Evolutionary conservation across 2,329 filamentous ascomycete genomes (phyloP), one percentile per base, ranked within the genome.

Genomic region (Graphilbum ipis-grandicollis): DNA sequence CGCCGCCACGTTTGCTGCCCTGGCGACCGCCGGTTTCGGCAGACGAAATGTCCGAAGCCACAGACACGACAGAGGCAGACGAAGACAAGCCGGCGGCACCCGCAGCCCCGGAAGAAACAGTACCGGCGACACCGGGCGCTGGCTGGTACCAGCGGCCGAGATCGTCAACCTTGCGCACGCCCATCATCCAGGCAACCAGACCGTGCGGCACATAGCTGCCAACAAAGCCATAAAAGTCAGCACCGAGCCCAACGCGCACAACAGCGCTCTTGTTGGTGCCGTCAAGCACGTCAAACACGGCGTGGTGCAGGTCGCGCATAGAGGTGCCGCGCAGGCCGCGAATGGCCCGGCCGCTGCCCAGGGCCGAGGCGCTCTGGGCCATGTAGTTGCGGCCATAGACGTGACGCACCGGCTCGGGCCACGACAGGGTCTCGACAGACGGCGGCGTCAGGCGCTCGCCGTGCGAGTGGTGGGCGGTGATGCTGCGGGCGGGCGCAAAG

Each of bases 171-270:
- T 61, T 62, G 42, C 75, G 65, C 40, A 86, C 70, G 10, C 85
- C 85, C 71, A 96, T 79, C 80, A 96, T 93, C 80, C 83, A 90
- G 2, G 75, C 76, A n/a, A 96, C 79, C 14, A 94, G 53, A 3
- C 75, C 68, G 17, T 71, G 66, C 1, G 90, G 88, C 19, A 80
- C 67, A 71, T 79, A 88, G 29, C 71, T 69, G 6, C 86, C 90
- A 8, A 96, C 79, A 22, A 94, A 66, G 29, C 82, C 80, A 55
- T 96, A 96, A 1, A 85, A 65, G 39, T 79, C 66, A 35, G 84
- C 83, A 7, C 90, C 90, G 36, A 85, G 72, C 1, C 90, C 90
- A 14, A 94, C 79, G 40, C 82, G 76, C 44, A 88, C 71, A 2
- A 80, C 70, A 26, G 70, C 62, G 33, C 62, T 63, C 19, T 66